These are phyloP conservation scores for Clarireedia hainanense DNA, from an alignment of 2,329 filamentous ascomycete species.

Conservation along the genomic window DNA sequence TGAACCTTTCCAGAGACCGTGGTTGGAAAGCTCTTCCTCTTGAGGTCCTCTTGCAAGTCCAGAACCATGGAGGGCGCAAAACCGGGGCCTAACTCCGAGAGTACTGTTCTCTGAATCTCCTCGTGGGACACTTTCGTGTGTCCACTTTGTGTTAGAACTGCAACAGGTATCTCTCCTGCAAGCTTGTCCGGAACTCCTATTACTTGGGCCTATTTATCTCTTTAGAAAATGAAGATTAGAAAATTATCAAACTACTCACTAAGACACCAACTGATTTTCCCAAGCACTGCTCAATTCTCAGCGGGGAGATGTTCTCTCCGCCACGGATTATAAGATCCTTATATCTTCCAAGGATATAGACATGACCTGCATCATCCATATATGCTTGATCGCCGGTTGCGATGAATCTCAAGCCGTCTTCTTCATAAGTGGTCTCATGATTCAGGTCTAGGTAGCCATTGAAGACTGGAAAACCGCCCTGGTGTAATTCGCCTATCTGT, in stretches of 20 bases:
- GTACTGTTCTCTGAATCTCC: background rate
- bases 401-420: slow-evolving; percentile 34
- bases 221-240: background rate
- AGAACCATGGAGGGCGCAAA: background rate
- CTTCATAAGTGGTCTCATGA: slow-evolving; percentile 30
- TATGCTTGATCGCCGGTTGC: slow-evolving; percentile 46
- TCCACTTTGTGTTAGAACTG: background rate
- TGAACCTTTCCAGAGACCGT: too few relatives aligned
- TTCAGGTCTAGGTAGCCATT: slow-evolving; percentile 65
- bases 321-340: slow-evolving; percentile 66
- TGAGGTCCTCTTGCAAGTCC: too few relatives aligned
- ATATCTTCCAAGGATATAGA: slow-evolving; percentile 56
- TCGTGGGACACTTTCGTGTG: background rate
- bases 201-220: background rate
- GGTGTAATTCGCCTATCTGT: slow-evolving; percentile 64
- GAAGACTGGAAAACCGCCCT: slow-evolving; percentile 70
- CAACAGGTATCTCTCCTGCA: background rate
- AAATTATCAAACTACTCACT: background rate
- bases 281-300: slow-evolving; percentile 63
- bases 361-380: slow-evolving; percentile 36
- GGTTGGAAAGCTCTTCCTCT: too few relatives aligned
- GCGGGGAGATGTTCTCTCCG: slow-evolving; percentile 53
- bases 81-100: background rate
- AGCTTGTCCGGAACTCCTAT: background rate
- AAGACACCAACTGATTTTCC: background rate